phyloP scores from a whole-genome alignment of 2,329 filamentous ascomycete genomes.

The Nannizziopsis arthrosporioides region DNA sequence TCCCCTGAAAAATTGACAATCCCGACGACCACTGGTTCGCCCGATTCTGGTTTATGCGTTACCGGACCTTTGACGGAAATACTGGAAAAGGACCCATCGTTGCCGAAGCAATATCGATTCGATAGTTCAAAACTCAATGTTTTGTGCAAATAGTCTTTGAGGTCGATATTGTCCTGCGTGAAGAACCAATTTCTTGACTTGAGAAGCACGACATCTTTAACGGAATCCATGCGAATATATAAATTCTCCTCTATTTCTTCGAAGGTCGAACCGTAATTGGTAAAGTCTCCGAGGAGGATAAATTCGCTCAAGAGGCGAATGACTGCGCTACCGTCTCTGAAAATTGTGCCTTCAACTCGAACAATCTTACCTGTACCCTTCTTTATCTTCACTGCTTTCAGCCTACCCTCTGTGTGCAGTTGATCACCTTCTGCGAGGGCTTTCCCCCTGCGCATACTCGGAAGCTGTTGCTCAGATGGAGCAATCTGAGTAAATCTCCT shows the following conservation, averaged over 20 bases:
- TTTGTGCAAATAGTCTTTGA: conserved; percentile 74
- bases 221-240: conserved; percentile 75
- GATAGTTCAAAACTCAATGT: conserved; percentile 93
- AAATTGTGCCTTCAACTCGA: conserved; percentile 95
- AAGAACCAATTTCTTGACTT: conserved; percentile 97
- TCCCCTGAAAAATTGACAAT: conserved; percentile 91
- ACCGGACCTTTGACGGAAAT: conserved; percentile 89
- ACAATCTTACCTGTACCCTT: conserved; percentile 99
- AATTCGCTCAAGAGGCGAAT: conserved; percentile 99
- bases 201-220: conserved; percentile 84
- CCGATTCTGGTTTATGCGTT: conserved; percentile 82
- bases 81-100: conserved; percentile 77
- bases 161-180: conserved; percentile 58
- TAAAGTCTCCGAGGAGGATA: conserved; percentile 84
- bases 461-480: conserved; percentile 94
- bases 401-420: conserved; percentile 80
- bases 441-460: conserved; percentile 89
- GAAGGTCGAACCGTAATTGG: conserved; percentile 95
- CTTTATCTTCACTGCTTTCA: conserved; percentile 87
- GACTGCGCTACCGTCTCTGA: conserved; percentile 66
- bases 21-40: conserved; percentile 92
- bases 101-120: conserved; percentile 85
- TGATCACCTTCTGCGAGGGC: conserved; percentile 92
- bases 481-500: conserved; percentile 86
- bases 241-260: conserved; percentile 93